Percentiles rank a stretch among this genome's conserved stretches.
Conservation (phyloP, 805 yeast genomes). For the Candida pseudoglaebosa region DNA sequence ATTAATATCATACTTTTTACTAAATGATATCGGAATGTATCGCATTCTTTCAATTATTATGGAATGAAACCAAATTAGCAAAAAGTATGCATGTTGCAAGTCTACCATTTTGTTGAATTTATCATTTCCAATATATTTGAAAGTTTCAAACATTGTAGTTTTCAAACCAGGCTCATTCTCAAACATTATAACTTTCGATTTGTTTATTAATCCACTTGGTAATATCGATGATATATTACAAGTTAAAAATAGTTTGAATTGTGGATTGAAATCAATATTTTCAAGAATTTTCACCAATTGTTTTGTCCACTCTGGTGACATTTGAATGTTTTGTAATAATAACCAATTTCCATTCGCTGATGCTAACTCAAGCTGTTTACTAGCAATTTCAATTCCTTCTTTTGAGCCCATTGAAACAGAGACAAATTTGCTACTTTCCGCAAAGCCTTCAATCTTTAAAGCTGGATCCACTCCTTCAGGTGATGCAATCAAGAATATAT, state of each 20-base stretch:
- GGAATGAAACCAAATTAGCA: conserved; percentile 70
- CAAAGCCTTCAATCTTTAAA: conserved; percentile 44
- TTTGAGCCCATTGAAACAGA: conserved; percentile 70
- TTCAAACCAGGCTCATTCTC: conserved; percentile 65
- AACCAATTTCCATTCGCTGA: conserved; percentile 62
- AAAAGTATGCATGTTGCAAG: conserved; percentile 44
- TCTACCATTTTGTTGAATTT: conserved; percentile 31
- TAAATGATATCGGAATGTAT: conserved; percentile 62
- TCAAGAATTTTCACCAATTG: conserved; percentile 47
- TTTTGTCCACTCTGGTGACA: conserved; percentile 62
- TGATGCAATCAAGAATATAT: conserved; percentile 47
- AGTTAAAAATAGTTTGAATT: conserved; percentile 63
- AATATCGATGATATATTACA: conserved; percentile 46
- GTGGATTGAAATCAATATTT: conserved; percentile 18
- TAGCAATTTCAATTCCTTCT: conserved; percentile 60
- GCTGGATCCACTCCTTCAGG: conserved; percentile 68
- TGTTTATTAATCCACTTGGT: conserved; percentile 54
- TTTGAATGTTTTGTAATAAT: conserved; percentile 75
- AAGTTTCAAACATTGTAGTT: conserved; percentile 38
- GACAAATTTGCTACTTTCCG: conserved; percentile 31
- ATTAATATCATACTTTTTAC: conserved; percentile 60
- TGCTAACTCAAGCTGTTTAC: conserved; percentile 45
- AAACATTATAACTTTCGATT: conserved; percentile 51
- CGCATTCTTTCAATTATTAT: conserved; percentile 55
- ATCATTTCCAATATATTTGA: conserved; percentile 18